Evolutionary conservation across 345 rosid species (phyloP), one percentile per base, ranked within the genome.

Genomic region (Brassica cretica): DNA sequence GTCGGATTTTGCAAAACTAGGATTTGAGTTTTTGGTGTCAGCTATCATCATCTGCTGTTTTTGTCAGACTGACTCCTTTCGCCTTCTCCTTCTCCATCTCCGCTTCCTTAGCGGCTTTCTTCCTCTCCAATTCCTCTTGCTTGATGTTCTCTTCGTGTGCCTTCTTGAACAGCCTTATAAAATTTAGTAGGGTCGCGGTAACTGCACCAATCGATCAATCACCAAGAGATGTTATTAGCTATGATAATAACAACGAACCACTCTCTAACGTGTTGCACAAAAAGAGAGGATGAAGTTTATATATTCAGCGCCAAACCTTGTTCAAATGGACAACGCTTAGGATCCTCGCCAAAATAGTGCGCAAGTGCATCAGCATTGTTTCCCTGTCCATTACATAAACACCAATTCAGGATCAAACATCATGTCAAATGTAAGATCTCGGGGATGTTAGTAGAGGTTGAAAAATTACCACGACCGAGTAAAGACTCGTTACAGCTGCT

Each of bases 301-400:
- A 32, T 46, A 12, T 46, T 46, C 6, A 1, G 15, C 53, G 15
- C 37, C 78, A 66, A 86, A 90, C 99, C 99, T 93, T 96, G 99
- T 82, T 96, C 99, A 87, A 93, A 93, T 3, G 96, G 99, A 80
- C 89, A 93, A 19, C 93, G 91, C n/a, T 89, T 91, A n/a, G 99
- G 99, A 86, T 96, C 99, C 89, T 96, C 99, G 6, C 93, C 92
- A 77, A 96, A 96, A 73, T 96, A 96, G 72, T 86, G 83, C 19
- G 91, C 98, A 81, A 96, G 98, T 73, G 92, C 95, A 89, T 96
- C 97, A 41, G 99, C 99, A 84, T 93, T 93, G 76, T 91, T 89
- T 78, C 98, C 99, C 99, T 96, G 90, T 75, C 65, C 53, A 46
- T 46, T 4, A 59, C 9, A 32, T 64, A 58, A 70, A 63, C 3